Evolutionary conservation across 2,329 filamentous ascomycete species (phyloP).

Genomic region (Curvularia sp.): DNA sequence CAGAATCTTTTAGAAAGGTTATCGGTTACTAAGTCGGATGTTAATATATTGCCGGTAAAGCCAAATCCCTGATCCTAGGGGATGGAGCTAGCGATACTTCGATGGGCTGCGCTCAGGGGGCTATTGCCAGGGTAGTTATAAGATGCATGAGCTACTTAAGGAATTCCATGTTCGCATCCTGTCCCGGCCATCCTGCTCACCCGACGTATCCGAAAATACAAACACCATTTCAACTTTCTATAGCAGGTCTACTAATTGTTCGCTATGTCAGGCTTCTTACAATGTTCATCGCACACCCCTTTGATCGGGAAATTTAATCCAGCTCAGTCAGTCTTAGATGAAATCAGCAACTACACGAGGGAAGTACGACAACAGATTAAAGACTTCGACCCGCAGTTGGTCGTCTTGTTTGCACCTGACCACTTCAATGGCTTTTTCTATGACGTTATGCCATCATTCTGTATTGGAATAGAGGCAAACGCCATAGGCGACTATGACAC

Average conservation of each 20-base stretch:
- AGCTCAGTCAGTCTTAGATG: not conserved
- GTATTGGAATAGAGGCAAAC: not conserved
- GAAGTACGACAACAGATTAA: not conserved
- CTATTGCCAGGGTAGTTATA: not conserved
- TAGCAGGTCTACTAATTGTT: not conserved
- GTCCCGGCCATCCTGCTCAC: not conserved
- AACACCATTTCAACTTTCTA: not conserved
- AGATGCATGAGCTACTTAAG: not conserved
- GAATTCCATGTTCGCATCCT: not conserved
- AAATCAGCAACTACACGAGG: not conserved
- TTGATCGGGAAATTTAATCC: not conserved
- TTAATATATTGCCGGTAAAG: not conserved
- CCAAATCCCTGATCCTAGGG: not conserved
- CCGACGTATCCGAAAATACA: not conserved
- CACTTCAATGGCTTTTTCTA: not conserved
- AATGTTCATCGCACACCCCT: not conserved
- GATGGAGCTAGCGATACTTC: not conserved
- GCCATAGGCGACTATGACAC: not conserved
- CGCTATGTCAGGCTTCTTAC: not conserved
- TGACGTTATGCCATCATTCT: not conserved
- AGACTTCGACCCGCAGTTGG: not conserved
- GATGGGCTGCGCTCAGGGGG: not conserved
- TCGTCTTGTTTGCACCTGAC: not conserved
- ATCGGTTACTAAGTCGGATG: no score
- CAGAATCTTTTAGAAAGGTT: no score